A percentile compares a stretch with the other conserved stretches of the same genome.
These are phyloP conservation scores for Calycina herbarum DNA, from an alignment of 2,329 filamentous ascomycete genomes.

Conservation along the genomic window DNA sequence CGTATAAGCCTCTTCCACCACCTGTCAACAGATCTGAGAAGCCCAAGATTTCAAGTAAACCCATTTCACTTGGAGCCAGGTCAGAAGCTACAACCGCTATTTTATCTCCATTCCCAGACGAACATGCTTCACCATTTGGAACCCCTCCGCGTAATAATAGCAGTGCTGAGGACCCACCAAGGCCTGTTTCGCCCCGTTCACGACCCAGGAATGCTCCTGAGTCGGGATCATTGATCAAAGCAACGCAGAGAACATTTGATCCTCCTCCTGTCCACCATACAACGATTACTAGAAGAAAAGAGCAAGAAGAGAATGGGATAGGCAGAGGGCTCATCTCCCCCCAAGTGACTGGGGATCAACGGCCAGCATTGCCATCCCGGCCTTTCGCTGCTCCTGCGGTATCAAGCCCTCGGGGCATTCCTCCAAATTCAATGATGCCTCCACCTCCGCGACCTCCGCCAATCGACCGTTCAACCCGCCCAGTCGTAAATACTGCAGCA, in stretches of 20 bases:
- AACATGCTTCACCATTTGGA: slow-evolving; percentile 72
- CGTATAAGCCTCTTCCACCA: slow-evolving; percentile 55
- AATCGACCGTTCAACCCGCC: slow-evolving; percentile 29
- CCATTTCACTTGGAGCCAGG: slow-evolving; percentile 33
- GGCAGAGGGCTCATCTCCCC: slow-evolving; percentile 42
- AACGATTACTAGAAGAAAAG: slow-evolving; percentile 44
- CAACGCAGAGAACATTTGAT: slow-evolving; percentile 43
- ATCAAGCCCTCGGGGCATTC: slow-evolving; percentile 28
- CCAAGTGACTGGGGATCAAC: slow-evolving; percentile 45
- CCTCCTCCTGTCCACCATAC: slow-evolving; percentile 55
- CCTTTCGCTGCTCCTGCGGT: slow-evolving; percentile 39
- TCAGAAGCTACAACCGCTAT: slow-evolving; percentile 36
- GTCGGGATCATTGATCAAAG: slow-evolving; percentile 29
- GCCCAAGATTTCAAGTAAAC: slow-evolving; percentile 55
- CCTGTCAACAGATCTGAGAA: slow-evolving; percentile 81
- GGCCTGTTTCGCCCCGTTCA: slow-evolving; percentile 49
- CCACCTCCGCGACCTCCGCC: slow-evolving; percentile 33
- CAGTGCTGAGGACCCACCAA: slow-evolving; percentile 47
- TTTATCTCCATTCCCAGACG: slow-evolving; percentile 17
- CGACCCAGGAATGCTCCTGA: slow-evolving; percentile 47
- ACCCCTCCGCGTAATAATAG: slow-evolving; percentile 78
- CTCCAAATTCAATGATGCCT: slow-evolving; percentile 26
- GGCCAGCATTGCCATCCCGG: slow-evolving; percentile 52
- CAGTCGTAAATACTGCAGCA: slow-evolving; percentile 20
- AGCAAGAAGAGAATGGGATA: slow-evolving; percentile 45